These are phyloP conservation scores for Picea abies DNA, from an alignment of 83 land plant genomes.

Conservation along the genomic window DNA sequence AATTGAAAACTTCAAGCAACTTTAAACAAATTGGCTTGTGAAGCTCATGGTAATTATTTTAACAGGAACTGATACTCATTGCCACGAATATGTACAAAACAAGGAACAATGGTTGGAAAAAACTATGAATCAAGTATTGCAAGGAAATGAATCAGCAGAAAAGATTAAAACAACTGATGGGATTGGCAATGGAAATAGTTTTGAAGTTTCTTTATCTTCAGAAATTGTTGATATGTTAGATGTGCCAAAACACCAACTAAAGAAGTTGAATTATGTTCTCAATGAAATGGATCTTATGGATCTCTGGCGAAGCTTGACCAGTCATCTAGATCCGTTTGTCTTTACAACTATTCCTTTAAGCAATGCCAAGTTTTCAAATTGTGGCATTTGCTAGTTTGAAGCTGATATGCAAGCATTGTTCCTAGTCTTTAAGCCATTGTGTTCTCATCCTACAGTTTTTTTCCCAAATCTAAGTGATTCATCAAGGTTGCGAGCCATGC, in stretches of 20 bases:
- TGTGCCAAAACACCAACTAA: conserved; percentile 65
- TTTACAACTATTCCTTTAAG: conserved; percentile 53
- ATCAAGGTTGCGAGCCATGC: conserved; percentile 56
- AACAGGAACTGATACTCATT: conserved; percentile 76
- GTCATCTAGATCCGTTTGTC: conserved; percentile 66
- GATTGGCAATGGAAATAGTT: conserved; percentile 16
- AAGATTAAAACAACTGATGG: conserved; percentile 4
- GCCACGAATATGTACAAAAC: conserved; percentile 61
- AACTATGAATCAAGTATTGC: too few species aligned
- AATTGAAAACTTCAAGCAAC: conserved; percentile 43
- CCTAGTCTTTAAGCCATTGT: conserved; percentile 44
- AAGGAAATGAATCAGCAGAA: not conserved
- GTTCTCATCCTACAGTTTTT: conserved; percentile 89
- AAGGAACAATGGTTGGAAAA: conserved; percentile 71
- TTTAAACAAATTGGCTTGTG: conserved; percentile 68
- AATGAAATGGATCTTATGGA: conserved; percentile 65
- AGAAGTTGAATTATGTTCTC: conserved; percentile 42
- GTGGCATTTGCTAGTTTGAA: conserved; percentile 59
- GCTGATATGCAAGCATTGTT: conserved; percentile 69
- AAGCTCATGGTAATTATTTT: conserved; percentile 70
- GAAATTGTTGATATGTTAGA: conserved; percentile 74
- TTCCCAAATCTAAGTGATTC: conserved; percentile 70
- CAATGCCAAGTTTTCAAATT: conserved; percentile 54
- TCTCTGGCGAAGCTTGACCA: conserved; percentile 76
- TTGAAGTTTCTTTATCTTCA: conserved; percentile 38